These are phyloP conservation scores for carrot (Daucus carota) DNA, from an alignment of 129 eudicot species.

Conservation along the genomic window DNA sequence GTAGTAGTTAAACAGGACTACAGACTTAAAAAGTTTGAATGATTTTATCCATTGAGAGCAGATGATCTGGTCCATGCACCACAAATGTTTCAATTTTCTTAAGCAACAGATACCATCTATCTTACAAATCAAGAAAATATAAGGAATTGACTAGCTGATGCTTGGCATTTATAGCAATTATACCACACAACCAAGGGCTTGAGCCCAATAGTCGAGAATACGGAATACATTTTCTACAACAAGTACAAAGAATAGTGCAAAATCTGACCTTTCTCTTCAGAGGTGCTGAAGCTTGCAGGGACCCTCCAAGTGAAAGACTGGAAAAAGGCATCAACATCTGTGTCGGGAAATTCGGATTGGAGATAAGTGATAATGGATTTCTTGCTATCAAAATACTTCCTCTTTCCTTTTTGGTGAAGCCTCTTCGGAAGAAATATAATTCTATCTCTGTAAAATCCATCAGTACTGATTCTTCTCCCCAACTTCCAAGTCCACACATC, in stretches of 20 bases:
- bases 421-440: neutral
- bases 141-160: neutral
- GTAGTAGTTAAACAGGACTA: neutral
- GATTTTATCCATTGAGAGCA: neutral
- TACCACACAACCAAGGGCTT: neutral
- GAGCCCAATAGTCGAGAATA: neutral
- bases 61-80: neutral
- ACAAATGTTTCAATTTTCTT: neutral
- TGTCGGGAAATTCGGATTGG: constrained; percentile 13
- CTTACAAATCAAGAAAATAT: neutral
- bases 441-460: neutral
- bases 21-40: neutral
- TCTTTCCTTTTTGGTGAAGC: neutral
- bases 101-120: neutral
- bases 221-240: neutral
- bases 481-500: constrained; percentile 10
- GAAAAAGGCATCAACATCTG: constrained; percentile 20
- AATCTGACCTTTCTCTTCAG: neutral
- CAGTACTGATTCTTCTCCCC: neutral
- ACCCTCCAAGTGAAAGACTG: constrained; percentile 26
- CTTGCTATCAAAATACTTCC: constrained; percentile 16
- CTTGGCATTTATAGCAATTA: neutral
- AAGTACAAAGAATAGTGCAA: neutral
- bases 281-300: neutral
- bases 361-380: constrained; percentile 2